A percentile compares a stretch with the other conserved stretches of the same genome.
Conservation (phyloP, 306 rosid species). For the Morella rubra region DNA sequence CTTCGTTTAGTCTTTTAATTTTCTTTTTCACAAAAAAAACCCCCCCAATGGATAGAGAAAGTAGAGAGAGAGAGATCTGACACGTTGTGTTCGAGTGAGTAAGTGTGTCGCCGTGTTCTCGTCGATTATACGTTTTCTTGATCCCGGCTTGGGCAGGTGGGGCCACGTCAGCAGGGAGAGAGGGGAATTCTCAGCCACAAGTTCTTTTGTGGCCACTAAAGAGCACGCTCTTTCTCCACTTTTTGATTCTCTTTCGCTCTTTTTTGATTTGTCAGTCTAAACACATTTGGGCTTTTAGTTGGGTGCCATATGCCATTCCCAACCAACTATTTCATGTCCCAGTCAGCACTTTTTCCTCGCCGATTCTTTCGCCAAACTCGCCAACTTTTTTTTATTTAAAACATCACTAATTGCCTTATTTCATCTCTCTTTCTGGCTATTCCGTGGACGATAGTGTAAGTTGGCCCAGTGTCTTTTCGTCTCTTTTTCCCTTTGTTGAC, state of each 20-base stretch:
- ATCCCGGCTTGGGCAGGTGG: slow-evolving; percentile 25
- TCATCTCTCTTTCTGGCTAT: neutral
- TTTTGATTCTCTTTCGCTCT: slow-evolving; percentile 7
- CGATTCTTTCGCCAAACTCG: neutral
- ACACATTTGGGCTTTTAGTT: neutral
- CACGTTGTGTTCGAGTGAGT: slow-evolving; percentile 34
- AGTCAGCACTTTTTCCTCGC: neutral
- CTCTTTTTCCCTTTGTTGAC: neutral
- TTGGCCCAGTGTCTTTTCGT: slow-evolving; percentile 9
- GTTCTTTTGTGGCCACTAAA: slow-evolving; percentile 39
- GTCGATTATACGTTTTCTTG: slow-evolving; percentile 12
- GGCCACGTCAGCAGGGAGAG: slow-evolving; percentile 36
- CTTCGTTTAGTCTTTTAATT: neutral
- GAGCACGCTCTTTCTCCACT: slow-evolving; percentile 5
- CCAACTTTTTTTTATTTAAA: neutral
- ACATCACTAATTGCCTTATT: neutral
- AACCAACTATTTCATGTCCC: neutral
- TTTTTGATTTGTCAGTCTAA: neutral
- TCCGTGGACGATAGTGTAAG: slow-evolving; percentile 2
- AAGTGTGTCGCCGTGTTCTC: slow-evolving; percentile 19
- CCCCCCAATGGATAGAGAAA: neutral
- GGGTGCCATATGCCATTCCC: neutral
- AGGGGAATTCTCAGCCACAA: slow-evolving; percentile 50
- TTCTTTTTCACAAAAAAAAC: neutral
- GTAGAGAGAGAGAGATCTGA: slow-evolving; percentile 28